Base-by-base conservation (phyloP, 768 basidiomycete species). In the Macrolepiota albuminosa region DNA sequence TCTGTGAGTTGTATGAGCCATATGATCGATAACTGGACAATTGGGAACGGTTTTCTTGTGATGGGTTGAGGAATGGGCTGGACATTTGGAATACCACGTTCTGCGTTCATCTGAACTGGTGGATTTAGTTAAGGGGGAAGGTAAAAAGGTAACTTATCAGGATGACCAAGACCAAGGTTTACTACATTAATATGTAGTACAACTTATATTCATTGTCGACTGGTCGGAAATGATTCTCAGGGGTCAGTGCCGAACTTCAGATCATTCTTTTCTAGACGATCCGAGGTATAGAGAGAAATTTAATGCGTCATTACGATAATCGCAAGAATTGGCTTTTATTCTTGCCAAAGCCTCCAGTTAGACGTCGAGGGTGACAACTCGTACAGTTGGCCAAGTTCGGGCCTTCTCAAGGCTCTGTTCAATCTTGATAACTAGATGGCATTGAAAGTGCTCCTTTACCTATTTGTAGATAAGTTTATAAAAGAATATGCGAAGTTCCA, bases 1-100 rank as follows among this genome's bases (percentile, higher is more conserved):
- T 73, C 73, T 14, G 69, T 64, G 24, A 72, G 58, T 52, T 73
- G 75, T 6, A 78, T 67, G 9, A 73, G 53, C 10, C 72, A 59
- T 10, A 78, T 61, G 29, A 78, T 70, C 2, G 62, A 66, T 16
- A 76, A 66, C 51, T 76, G 76, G 18, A 73, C 4, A 13, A 69
- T 72, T 5, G 78, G 77, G 3, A 76, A 64, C 3, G 76, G 76
- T 18, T 50, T 59, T 24, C 47, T 62, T 21, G 40, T 5, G 31
- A 33, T 51, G 18, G 29, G 29, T 4, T 29, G 29, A 29, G 29
- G n/a, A 6, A 29, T 42, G 16, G 11, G 36, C 29, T 13, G 5
- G 9, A 14, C 11, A 21, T 48, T 34, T 21, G 49, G 14, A 29
- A n/a, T n/a, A 6, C 37, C 43, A 16, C 29, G 36, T 29, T 62